Evolutionary conservation across 1,284 basidiomycete species (phyloP).

Genomic region (Malassezia dermatis): DNA sequence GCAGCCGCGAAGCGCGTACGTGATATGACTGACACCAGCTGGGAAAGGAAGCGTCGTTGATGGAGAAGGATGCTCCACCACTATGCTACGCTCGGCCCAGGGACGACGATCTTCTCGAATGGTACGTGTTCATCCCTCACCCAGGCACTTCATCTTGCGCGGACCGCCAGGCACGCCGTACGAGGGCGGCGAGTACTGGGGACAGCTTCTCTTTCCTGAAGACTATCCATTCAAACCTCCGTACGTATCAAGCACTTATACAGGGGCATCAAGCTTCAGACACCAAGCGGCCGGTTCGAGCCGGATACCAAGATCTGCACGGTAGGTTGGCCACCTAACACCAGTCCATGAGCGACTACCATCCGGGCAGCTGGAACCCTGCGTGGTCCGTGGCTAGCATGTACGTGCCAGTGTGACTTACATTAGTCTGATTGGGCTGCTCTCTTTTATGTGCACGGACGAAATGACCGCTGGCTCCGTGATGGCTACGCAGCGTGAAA

Average conservation of each 20-base stretch:
- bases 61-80: constrained; percentile 86
- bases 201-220: constrained; percentile 54
- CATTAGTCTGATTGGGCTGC: constrained; percentile 68
- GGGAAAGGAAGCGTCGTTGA: constrained; percentile 75
- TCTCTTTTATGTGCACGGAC: constrained; percentile 90
- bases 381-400: constrained; percentile 87
- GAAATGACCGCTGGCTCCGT: constrained; percentile 92
- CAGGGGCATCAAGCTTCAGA: constrained; percentile 86
- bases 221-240: constrained; percentile 60
- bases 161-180: constrained; percentile 87
- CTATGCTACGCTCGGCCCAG: constrained; percentile 87
- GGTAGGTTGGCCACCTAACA: neutral
- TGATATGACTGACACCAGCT: constrained; percentile 53
- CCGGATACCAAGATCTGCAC: constrained; percentile 73
- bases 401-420: constrained; percentile 49
- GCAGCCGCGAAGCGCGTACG: constrained; percentile 23
- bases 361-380: constrained; percentile 77
- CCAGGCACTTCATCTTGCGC: constrained; percentile 55
- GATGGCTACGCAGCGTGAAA: constrained; percentile 67
- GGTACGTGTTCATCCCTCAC: constrained; percentile 46
- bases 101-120: constrained; percentile 77
- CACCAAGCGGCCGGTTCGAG: constrained; percentile 83
- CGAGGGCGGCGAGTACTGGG: constrained; percentile 85
- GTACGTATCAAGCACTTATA: constrained; percentile 6
- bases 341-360: constrained; percentile 54